Evolutionary conservation across 2,329 filamentous ascomycete genomes (phyloP).

Genomic region (Ceratocystis cacaofunesta): DNA sequence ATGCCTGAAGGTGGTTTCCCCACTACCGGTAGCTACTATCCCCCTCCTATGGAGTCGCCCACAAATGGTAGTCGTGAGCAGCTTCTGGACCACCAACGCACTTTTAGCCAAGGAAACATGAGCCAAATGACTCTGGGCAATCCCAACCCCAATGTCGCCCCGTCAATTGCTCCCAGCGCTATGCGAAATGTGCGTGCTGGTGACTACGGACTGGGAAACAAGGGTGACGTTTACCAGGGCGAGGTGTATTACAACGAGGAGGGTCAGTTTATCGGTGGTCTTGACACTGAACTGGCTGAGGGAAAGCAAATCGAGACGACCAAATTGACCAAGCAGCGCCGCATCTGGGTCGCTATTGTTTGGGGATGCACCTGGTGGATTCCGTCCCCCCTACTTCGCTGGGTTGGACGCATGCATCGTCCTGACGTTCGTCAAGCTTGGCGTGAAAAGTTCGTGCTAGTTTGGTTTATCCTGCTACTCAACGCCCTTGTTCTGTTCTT

Average conservation of each 20-base stretch:
- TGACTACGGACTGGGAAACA: conserved; percentile 78
- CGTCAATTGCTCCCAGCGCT: conserved; percentile 47
- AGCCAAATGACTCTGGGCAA: conserved; percentile 38
- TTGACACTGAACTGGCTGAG: conserved; percentile 66
- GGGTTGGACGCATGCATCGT: conserved; percentile 84
- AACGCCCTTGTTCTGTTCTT: conserved; percentile 80
- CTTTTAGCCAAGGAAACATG: conserved; percentile 39
- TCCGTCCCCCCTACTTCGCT: conserved; percentile 68
- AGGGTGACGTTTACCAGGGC: conserved; percentile 65
- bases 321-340: conserved; percentile 46
- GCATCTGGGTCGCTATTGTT: conserved; percentile 65
- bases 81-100: conserved; percentile 43
- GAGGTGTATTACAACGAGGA: conserved; percentile 61
- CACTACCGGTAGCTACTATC: conserved; percentile 52
- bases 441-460: conserved; percentile 83
- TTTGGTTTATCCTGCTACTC: conserved; percentile 63
- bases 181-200: conserved; percentile 46
- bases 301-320: conserved; percentile 63
- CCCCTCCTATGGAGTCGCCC: conserved; percentile 46
- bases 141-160: conserved; percentile 24
- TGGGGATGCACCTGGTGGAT: conserved; percentile 92
- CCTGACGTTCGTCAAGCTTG: conserved; percentile 94
- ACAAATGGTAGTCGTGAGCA: conserved; percentile 59
- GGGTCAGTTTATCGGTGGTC: conserved; percentile 49
- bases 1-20: conserved; percentile 54